Evolutionary conservation across 768 basidiomycete species (phyloP), one percentile per base, ranked within the genome.

Genomic region (Termitomyces sp.): DNA sequence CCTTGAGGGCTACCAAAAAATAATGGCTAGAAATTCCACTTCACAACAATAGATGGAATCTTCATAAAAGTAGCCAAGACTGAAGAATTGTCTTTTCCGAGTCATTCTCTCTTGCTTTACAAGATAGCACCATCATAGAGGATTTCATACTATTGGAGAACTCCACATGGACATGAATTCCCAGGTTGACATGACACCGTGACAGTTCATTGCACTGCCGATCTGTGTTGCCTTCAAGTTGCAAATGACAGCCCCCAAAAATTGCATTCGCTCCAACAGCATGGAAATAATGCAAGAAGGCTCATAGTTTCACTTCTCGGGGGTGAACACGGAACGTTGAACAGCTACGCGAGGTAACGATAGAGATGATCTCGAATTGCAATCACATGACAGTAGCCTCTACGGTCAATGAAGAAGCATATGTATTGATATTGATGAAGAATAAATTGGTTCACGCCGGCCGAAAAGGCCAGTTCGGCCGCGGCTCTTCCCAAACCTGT

Each of bases 381-480:
- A 26, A 50, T 33, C 13, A 33, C 32, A n/a, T 14, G 1, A 35
- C 20, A 22, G 4, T 5, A 14, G 13, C 22, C 30, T 33, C 11
- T 48, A 11, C 28, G 9, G 16, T 28, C 28, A 13, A 22, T 16
- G 35, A 14, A 36, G 11, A 32, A 32, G 20, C 28, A n/a, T n/a
- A n/a, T n/a, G n/a, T n/a, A n/a, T n/a, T n/a, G n/a, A 13, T 7
- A 20, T 20, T n/a, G 47, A 24, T 24, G 14, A 24, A 53, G 5
- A 36, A 28, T n/a, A 10, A 36, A 14, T 38, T 18, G 4, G 16
- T 30, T 18, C 28, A 5, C 9, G 3, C n/a, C 35, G 8, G 40
- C 24, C 32, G 22, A 54, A 46, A 50, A 7, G 45, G 49, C 20
- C 20, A 52, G 3, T 54, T 50, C 49, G 58, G 58, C 58, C 38